Evolutionary conservation across 2,329 filamentous ascomycete genomes (phyloP).

Genomic region (Hypocreales sp.): DNA sequence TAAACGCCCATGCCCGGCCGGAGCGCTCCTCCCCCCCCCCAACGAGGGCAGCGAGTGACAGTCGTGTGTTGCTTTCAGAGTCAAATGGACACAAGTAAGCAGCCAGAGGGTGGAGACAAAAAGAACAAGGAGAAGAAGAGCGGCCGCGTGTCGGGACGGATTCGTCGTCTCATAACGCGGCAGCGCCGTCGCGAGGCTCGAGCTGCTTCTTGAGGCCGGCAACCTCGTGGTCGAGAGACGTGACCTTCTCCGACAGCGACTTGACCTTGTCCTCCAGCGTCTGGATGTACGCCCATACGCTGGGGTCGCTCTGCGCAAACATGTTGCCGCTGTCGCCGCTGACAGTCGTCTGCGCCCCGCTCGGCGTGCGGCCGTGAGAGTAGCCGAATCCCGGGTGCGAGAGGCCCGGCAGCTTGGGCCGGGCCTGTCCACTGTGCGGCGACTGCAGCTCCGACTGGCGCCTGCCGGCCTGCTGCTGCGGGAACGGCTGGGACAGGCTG

Average conservation of each 20-base stretch:
- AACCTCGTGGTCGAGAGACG: constrained; percentile 17
- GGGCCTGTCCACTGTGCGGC: constrained; percentile 29
- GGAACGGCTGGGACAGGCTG: constrained; percentile 48
- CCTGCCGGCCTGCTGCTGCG: constrained; percentile 43
- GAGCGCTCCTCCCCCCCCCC: no score
- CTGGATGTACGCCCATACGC: constrained; percentile 59
- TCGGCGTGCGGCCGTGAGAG: constrained; percentile 22
- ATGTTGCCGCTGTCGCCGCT: constrained; percentile 50
- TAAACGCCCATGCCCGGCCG: no score
- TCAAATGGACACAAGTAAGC: no score
- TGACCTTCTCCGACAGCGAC: constrained; percentile 17
- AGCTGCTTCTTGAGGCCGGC: constrained; percentile 17
- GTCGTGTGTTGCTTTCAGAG: no score
- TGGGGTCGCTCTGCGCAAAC: constrained; percentile 44
- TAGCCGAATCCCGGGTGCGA: constrained; percentile 20
- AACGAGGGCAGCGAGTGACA: no score
- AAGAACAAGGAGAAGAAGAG: no score
- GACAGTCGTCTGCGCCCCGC: constrained; percentile 35
- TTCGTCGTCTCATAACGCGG: constrained; percentile 2
- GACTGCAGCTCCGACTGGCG: constrained; percentile 39
- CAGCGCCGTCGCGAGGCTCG: constrained; percentile 13
- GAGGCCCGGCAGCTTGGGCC: constrained; percentile 20
- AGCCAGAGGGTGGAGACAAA: no score
- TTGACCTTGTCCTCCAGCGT: constrained; percentile 44
- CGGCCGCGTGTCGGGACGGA: neutral